These are phyloP conservation scores for Ustilago tritici DNA, from an alignment of 1,284 basidiomycete genomes.

Conservation along the genomic window DNA sequence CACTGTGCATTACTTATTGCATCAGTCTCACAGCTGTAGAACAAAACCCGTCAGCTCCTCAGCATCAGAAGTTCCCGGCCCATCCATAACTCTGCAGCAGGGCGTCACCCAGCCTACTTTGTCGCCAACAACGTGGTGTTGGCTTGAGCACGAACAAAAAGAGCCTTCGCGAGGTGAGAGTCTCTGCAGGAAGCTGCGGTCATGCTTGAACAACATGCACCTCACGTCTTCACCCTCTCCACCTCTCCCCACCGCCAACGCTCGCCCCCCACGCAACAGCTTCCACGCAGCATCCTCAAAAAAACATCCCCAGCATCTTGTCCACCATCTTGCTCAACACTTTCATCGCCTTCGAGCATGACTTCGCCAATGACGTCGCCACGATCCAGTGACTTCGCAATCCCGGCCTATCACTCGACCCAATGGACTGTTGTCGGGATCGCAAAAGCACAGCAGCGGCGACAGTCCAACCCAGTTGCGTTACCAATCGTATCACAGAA, in stretches of 20 bases:
- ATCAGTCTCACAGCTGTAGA: not conserved
- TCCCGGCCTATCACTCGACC: conserved; percentile 10
- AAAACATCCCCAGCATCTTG: conserved; percentile 17
- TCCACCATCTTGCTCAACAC: conserved; percentile 3
- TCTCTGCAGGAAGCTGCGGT: conserved; percentile 7
- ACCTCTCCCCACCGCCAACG: conserved; percentile 16
- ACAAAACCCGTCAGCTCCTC: not conserved
- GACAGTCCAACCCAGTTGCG: not conserved
- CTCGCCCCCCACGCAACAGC: conserved; percentile 6
- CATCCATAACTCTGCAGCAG: not conserved
- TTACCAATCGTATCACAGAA: not conserved
- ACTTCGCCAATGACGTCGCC: conserved; percentile 17
- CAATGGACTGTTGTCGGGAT: conserved; percentile 35
- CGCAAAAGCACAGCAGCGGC: conserved; percentile 17
- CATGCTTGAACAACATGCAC: conserved; percentile 26
- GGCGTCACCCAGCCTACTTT: not conserved
- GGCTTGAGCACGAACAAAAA: not conserved
- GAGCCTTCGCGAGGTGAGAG: not conserved
- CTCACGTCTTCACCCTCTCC: conserved; percentile 20
- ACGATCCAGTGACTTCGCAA: conserved; percentile 1
- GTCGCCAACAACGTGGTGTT: conserved; percentile 2
- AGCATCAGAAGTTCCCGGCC: not conserved
- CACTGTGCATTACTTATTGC: not conserved
- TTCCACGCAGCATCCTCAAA: conserved; percentile 35
- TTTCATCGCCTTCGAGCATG: conserved; percentile 5